These are phyloP conservation scores for Fusarium sororula DNA, from an alignment of 2,329 filamentous ascomycete genomes.

Conservation along the genomic window DNA sequence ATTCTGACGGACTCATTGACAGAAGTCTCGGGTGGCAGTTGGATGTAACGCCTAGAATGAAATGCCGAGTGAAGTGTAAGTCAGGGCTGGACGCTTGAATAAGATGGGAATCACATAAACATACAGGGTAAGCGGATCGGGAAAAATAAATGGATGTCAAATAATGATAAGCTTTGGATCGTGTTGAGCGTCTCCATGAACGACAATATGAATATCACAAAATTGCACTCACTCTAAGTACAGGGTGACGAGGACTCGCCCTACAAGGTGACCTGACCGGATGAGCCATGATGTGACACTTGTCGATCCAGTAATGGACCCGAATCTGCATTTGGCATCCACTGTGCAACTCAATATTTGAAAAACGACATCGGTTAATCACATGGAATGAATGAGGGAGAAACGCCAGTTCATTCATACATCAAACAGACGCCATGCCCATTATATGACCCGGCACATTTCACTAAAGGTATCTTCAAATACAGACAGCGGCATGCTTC, in stretches of 20 bases:
- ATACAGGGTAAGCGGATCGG: neutral
- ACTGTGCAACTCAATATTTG: neutral
- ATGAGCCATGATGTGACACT: neutral
- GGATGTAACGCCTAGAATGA: neutral
- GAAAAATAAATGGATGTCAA: neutral
- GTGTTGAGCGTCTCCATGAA: neutral
- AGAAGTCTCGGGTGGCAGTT: neutral
- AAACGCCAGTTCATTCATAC: constrained; percentile 18
- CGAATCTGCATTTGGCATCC: neutral
- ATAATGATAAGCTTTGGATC: neutral
- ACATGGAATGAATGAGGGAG: neutral
- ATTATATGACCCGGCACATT: constrained; percentile 8
- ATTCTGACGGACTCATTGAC: neutral
- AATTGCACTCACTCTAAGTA: neutral
- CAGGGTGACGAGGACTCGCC: too few relatives aligned
- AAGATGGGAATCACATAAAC: neutral
- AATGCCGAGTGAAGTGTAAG: neutral
- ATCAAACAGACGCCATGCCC: constrained; percentile 1
- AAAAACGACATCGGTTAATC: neutral
- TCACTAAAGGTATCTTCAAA: constrained; percentile 38
- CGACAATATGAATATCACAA: neutral
- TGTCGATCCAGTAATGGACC: neutral
- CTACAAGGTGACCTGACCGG: neutral
- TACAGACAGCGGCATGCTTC: constrained; percentile 36
- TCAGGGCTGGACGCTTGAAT: neutral